Base-by-base conservation (phyloP, 371 early-diverging fungal species). In the Rhizopus stolonifer region DNA sequence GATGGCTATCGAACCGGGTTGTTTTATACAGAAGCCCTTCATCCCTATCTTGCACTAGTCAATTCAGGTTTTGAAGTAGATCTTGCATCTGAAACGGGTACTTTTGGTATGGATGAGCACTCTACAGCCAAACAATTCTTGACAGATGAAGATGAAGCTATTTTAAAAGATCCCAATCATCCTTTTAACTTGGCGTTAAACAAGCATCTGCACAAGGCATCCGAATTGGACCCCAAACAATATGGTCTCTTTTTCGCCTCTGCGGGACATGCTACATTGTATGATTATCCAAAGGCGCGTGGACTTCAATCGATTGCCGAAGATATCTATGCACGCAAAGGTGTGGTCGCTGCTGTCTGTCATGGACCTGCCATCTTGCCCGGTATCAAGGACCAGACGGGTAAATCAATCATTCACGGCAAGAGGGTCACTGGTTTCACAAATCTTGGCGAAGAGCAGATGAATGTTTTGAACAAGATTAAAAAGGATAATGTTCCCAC, bases 311-410 rank as follows among this genome's bases (percentile, higher is more conserved):
- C 21, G 1, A 74, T 79, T 51, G 80, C 80, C 6, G 77, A 75
- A 51, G 69, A 69, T 21, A 65, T 79, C 24, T 80, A 76, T 56
- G 54, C 34, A 6, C 77, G 75, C 2, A 80, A 80, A 25, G 81
- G 81, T 31, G 52, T 80, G 8, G 78, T 80, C 5, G 59, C 78
- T 10, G 80, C 81, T 1, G 80, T 80, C 3, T 80, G 81, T 42
- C 81, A 80, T 46, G 81, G 78, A 6, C 81, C 81, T 4, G 80
- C 78, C 11, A 80, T 80, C 13, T 57, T 80, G 19, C 80, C 78
- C 1, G 48, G 57, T 7, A 55, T 80, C 17, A 79, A 59, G 31
- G 80, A 77, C 31, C 15, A 46, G 10, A 79, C 69, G 11, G 77
- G 77, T 3, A 70, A 70, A 40, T 69, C 77, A 1, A 55, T 80